Evolutionary conservation across 805 yeast genomes (phyloP).

Genomic region (Suhomyces prunicola): DNA sequence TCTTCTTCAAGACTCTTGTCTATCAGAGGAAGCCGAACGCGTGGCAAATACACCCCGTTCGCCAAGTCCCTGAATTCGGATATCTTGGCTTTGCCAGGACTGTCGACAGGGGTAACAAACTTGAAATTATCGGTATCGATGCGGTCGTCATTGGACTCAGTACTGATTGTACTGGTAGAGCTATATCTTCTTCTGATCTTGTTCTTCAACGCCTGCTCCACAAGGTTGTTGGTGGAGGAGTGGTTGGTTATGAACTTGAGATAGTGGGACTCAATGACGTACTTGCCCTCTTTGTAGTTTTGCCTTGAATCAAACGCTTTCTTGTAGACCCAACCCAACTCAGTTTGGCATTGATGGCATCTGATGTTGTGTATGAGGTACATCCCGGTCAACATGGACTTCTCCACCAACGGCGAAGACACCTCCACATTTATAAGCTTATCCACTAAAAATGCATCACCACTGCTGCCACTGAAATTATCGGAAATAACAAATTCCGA

Average conservation of each 20-base stretch:
- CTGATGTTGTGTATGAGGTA: constrained; percentile 35
- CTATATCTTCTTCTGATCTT: constrained; percentile 20
- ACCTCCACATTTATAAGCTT: constrained; percentile 32
- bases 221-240: constrained; percentile 29
- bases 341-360: constrained; percentile 37
- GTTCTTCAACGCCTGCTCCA: constrained; percentile 29
- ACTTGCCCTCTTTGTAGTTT: constrained; percentile 43
- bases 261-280: constrained; percentile 38
- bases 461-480: constrained; percentile 38
- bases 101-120: not conserved
- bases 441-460: constrained; percentile 42
- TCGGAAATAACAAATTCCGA: constrained; percentile 35
- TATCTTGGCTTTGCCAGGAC: not conserved
- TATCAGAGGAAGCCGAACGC: constrained; percentile 8
- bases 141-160: constrained; percentile 6
- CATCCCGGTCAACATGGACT: constrained; percentile 39
- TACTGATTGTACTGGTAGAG: constrained; percentile 9
- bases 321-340: constrained; percentile 41
- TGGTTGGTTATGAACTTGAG: constrained; percentile 35
- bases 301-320: constrained; percentile 35
- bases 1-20: constrained; percentile 16
- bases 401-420: constrained; percentile 27
- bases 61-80: constrained; percentile 7
- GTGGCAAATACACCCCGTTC: constrained; percentile 9
- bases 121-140: not conserved